phyloP scores from a whole-genome alignment of 2,329 filamentous ascomycete genomes.

The Penicillium paneum region DNA sequence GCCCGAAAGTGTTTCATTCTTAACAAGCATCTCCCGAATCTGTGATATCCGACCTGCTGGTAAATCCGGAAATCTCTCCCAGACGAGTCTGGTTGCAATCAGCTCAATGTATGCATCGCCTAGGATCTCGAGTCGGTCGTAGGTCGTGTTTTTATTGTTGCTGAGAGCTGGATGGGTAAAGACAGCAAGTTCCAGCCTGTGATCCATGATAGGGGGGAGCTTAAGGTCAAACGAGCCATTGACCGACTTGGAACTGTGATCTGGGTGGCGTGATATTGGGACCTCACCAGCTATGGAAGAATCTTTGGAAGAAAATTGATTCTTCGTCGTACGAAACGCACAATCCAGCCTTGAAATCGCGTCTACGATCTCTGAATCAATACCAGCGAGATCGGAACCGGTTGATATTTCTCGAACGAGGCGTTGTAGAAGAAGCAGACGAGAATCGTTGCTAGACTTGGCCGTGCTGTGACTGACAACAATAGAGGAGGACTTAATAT shows the following conservation, averaged over 20 bases:
- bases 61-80: conserved; percentile 64
- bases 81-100: conserved; percentile 72
- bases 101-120: conserved; percentile 84
- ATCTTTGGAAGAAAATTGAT: not conserved
- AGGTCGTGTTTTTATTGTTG: conserved; percentile 45
- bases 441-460: conserved; percentile 12
- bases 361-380: conserved; percentile 18
- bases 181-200: conserved; percentile 58
- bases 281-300: not conserved
- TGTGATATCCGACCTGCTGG: conserved; percentile 68
- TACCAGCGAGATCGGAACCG: conserved; percentile 12
- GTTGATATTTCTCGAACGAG: conserved; percentile 23
- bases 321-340: conserved; percentile 13
- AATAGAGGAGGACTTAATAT: not conserved
- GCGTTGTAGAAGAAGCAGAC: conserved; percentile 18
- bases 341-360: conserved; percentile 21
- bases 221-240: conserved; percentile 14
- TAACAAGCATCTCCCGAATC: conserved; percentile 73
- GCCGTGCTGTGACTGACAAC: not conserved
- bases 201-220: conserved; percentile 60
- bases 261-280: not conserved
- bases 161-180: conserved; percentile 63
- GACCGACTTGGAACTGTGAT: not conserved
- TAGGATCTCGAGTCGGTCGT: conserved; percentile 83
- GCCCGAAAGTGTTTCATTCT: conserved; percentile 71